Evolutionary conservation across 2,329 filamentous ascomycete species (phyloP), one percentile per base, ranked within the genome.

Genomic region (Leptographium lundbergii): DNA sequence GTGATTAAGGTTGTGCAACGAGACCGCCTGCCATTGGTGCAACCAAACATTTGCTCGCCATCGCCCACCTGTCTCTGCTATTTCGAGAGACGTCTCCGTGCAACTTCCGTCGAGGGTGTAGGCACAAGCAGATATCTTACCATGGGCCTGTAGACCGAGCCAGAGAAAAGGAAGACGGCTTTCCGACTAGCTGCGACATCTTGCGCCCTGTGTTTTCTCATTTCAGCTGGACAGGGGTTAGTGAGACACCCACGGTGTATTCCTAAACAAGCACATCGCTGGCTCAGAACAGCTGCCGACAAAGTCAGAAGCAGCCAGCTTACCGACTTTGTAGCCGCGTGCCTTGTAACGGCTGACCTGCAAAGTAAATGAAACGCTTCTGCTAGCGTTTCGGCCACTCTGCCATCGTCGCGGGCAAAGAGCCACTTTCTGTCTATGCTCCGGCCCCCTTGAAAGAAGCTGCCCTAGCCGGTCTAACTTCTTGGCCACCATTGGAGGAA

Each of bases 151-250:
- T 42, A 42, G 39, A 42, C 39, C 6, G 39, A 13, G 34, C 34
- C 17, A 42, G 39, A 14, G 39, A 19, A n/a, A 19, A n/a, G 42
- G 19, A 19, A 14, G 19, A 42, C 6, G 39, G 39, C 39, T 42
- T 39, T 42, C 39, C 42, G 36, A 45, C 42, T 22, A 45, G 42
- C 42, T 45, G 42, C 48, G 39, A 42, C 34, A 24, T 54, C 32
- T n/a, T 42, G n/a, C 25, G 19, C 29, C 24, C 39, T 36, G 5
- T 27, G 5, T 24, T 17, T 57, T 19, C n/a, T 54, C 51, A 58
- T 48, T 58, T 58, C 51, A 58, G 57, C 57, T 58, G 22, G 36
- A 58, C 57, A 58, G 36, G 57, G 57, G 50, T 47, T 3, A 3
- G 6, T 22, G 14, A 39, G 22, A 14, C 25, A 51, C 22, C 2